phyloP scores from a whole-genome alignment of 495 filamentous ascomycete species.

The Tuber borchii region DNA sequence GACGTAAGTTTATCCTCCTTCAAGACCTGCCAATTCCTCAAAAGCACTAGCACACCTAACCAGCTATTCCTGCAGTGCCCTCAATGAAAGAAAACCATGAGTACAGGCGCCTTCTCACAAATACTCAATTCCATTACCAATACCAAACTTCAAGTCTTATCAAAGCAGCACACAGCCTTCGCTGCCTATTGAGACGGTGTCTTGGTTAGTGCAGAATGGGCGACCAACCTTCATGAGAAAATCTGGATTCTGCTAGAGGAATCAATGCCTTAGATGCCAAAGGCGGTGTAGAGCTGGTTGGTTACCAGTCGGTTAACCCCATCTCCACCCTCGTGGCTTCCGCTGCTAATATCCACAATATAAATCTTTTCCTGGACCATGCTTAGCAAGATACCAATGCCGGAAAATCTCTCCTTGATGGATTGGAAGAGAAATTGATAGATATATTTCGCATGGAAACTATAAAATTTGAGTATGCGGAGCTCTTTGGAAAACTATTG shows the following conservation, averaged over 20 bases:
- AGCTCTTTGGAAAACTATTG: conserved; percentile 56
- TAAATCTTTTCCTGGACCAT: conserved; percentile 31
- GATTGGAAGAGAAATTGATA: conserved; percentile 49
- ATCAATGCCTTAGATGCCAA: conserved; percentile 42
- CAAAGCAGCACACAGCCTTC: conserved; percentile 55
- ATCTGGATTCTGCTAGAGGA: conserved; percentile 45
- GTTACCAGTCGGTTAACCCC: conserved; percentile 37
- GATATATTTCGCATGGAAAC: conserved; percentile 45
- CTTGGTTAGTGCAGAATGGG: conserved; percentile 36
- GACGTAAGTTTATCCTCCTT: not conserved
- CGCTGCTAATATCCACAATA: conserved; percentile 23
- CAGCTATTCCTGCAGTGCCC: not conserved
- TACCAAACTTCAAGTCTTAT: conserved; percentile 58
- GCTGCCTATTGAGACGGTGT: conserved; percentile 45
- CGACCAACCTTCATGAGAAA: conserved; percentile 41
- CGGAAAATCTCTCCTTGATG: conserved; percentile 41
- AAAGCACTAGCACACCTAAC: not conserved
- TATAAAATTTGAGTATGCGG: conserved; percentile 55
- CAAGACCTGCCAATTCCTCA: not conserved
- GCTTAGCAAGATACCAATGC: conserved; percentile 42
- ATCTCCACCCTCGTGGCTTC: conserved; percentile 25
- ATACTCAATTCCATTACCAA: conserved; percentile 60
- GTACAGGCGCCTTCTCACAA: conserved; percentile 52
- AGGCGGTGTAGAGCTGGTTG: not conserved
- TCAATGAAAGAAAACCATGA: not conserved